Conservation (phyloP, 1,139 yeast species). For the Meyerozyma smithsonii region DNA sequence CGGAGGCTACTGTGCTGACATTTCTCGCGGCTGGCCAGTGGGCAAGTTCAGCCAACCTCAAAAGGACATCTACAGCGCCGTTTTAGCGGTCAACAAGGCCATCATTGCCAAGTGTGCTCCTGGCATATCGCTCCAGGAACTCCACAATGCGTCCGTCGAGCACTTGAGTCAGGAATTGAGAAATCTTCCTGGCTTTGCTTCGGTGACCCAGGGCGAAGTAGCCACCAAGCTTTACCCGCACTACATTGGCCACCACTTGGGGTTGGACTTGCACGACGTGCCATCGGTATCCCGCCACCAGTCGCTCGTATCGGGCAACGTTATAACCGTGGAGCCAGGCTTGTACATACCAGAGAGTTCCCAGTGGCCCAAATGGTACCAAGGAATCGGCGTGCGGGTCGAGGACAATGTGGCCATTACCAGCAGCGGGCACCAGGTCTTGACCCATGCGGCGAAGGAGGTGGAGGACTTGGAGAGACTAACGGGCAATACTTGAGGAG, state of each 20-base stretch:
- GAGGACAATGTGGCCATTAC: conserved; percentile 71
- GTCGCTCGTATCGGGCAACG: conserved; percentile 57
- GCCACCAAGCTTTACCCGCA: conserved; percentile 74
- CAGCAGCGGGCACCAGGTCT: neutral
- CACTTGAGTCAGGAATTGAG: conserved; percentile 59
- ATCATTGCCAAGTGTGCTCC: conserved; percentile 65
- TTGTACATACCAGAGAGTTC: conserved; percentile 71
- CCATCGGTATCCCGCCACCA: conserved; percentile 55
- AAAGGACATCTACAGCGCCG: conserved; percentile 82
- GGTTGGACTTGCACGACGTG: conserved; percentile 87
- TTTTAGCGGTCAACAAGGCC: conserved; percentile 72
- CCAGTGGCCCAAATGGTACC: conserved; percentile 72
- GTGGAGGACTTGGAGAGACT: neutral
- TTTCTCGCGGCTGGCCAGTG: conserved; percentile 95
- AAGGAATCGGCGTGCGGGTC: conserved; percentile 89
- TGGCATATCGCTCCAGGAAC: conserved; percentile 60
- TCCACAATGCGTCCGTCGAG: conserved; percentile 67
- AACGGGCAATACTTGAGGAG: neutral
- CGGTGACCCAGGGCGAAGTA: conserved; percentile 47
- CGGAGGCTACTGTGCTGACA: conserved; percentile 95
- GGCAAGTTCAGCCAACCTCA: conserved; percentile 71
- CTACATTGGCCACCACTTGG: conserved; percentile 92
- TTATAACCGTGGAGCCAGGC: conserved; percentile 93
- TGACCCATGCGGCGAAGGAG: neutral
- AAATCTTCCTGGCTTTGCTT: conserved; percentile 62